Evolutionary conservation across 2,329 filamentous ascomycete genomes (phyloP).

Genomic region (Cladobotryum protrusum): DNA sequence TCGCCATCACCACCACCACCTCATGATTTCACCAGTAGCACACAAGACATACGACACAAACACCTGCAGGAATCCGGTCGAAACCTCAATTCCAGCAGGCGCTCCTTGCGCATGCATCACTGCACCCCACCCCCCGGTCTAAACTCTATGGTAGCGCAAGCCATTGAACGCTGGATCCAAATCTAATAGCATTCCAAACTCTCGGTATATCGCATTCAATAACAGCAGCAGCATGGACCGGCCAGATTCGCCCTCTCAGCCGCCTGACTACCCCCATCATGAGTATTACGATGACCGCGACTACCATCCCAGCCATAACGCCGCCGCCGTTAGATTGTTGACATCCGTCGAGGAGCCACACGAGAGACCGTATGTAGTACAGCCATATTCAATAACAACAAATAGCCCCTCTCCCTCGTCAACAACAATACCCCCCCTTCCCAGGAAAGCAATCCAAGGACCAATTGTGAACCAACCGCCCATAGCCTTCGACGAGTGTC

Average conservation of each 20-base stretch:
- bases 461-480: background rate
- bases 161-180: background rate
- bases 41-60: no score
- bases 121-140: background rate
- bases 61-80: no score
- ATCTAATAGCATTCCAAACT: conserved; percentile 9
- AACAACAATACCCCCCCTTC: conserved; percentile 5
- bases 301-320: conserved; percentile 41
- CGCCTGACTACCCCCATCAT: conserved; percentile 44
- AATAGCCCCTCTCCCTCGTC: background rate
- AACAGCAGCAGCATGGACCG: conserved; percentile 35
- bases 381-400: conserved; percentile 7
- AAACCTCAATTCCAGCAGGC: background rate
- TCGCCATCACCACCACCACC: no score
- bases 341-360: conserved; percentile 56
- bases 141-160: conserved; percentile 4
- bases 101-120: conserved; percentile 7
- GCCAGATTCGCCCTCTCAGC: conserved; percentile 44
- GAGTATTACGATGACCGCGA: conserved; percentile 51
- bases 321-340: conserved; percentile 53
- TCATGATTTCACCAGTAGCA: no score
- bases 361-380: conserved; percentile 12
- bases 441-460: conserved; percentile 3
- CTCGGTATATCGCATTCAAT: conserved; percentile 3
- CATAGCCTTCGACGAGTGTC: conserved; percentile 12